phyloP scores from a whole-genome alignment of 495 filamentous ascomycete species.

The Letharia lupina region DNA sequence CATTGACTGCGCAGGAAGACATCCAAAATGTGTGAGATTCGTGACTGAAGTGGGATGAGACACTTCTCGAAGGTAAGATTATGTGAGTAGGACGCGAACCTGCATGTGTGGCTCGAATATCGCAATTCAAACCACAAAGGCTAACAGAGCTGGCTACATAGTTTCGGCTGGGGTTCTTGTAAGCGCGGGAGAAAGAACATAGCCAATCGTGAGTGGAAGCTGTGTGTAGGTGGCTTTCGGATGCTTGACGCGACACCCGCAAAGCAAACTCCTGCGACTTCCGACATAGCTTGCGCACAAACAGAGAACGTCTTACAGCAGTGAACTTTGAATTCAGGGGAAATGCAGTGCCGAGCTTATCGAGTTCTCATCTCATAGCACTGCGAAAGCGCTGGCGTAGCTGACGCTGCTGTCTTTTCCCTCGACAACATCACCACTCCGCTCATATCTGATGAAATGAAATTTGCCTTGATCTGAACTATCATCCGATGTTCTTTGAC shows the following conservation, averaged over 20 bases:
- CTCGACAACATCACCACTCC: conserved; percentile 68
- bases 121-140: not conserved
- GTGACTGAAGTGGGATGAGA: not conserved
- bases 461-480: conserved; percentile 50
- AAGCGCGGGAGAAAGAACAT: not conserved
- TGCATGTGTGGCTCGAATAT: not conserved
- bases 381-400: conserved; percentile 77
- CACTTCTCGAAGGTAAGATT: not conserved
- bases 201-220: not conserved
- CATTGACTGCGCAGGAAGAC: not conserved
- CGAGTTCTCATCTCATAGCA: conserved; percentile 25
- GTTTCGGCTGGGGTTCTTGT: not conserved
- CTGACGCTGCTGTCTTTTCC: conserved; percentile 82
- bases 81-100: not conserved
- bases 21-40: not conserved
- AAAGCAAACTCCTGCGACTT: conserved; percentile 5
- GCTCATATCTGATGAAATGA: conserved; percentile 83
- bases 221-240: not conserved
- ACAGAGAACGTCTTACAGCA: not conserved
- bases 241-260: conserved; percentile 9
- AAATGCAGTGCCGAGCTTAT: not conserved
- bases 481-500: conserved; percentile 29
- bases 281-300: not conserved
- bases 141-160: not conserved
- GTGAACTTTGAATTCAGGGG: not conserved